Evolutionary conservation across 176 grass and related monocot species (phyloP), one percentile per base, ranked within the genome.

Genomic region (Tillandsia leiboldiana): DNA sequence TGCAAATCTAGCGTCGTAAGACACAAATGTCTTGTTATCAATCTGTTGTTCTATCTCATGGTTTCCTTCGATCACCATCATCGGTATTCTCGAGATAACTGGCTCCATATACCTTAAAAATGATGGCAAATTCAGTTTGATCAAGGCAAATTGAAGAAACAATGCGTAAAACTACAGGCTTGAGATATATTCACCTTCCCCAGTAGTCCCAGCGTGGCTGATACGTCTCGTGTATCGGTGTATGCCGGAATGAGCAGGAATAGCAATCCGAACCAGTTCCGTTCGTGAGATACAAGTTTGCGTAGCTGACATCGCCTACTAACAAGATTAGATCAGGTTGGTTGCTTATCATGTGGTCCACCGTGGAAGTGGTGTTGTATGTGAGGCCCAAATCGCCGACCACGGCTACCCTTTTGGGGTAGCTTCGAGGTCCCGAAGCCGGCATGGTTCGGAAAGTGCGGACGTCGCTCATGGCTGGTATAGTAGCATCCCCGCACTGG

Each of bases 131-230:
- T 10, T 2, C 10, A 15, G 53, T 69, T 22, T 49, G 23, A 76
- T 75, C 48, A 51, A 54, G 7, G 12, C 18, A 17, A 56, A 53
- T 4, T 12, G 10, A 48, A 22, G 6, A 56, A 72, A 33, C 15
- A 11, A 59, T 11, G 3, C 17, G 29, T 56, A 72, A 13, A 33
- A 11, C 11, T 65, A 26, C 10, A 22, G 22, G 27, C 17, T 12
- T 5, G 8, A 65, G 11, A 11, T 33, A 61, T 26, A 50, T 12
- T 56, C 12, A 92, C 90, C 88, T 86, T 71, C 91, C 91, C 91
- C 91, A 96, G 78, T 91, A 96, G 61, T 96, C 91, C 85, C 91
- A 96, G 1, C 91, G 91, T 9, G 85, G 85, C 61, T 96, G 91
- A 59, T 88, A 96, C 5, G 88, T 91, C 80, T 96, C 88, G 28